A percentile compares a stretch with the other conserved stretches of the same genome.
phyloP scores from a whole-genome alignment of 305 asterid genomes.

The Withania somnifera region DNA sequence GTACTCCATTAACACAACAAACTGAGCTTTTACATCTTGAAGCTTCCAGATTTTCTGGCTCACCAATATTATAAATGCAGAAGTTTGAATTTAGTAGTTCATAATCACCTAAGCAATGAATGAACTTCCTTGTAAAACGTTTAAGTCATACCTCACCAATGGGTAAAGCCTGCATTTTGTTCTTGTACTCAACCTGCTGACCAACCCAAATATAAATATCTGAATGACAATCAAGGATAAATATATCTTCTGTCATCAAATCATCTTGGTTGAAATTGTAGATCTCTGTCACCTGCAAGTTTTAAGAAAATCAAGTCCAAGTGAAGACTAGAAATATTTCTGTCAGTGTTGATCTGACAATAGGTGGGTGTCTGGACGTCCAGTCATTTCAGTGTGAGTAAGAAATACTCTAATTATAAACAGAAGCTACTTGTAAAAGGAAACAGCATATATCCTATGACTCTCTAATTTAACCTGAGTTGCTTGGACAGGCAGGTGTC shows the following conservation, averaged over 20 bases:
- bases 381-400: neutral
- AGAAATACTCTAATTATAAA: neutral
- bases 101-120: neutral
- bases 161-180: constrained; percentile 47
- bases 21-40: neutral
- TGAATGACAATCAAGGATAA: constrained; percentile 73
- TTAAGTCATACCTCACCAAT: constrained; percentile 58
- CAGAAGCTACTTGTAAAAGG: neutral
- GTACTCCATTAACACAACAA: neutral
- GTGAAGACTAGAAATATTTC: neutral
- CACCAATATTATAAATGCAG: constrained; percentile 1
- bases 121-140: neutral
- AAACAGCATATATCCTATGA: neutral
- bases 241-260: constrained; percentile 90
- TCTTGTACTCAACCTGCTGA: constrained; percentile 56
- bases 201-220: constrained; percentile 93
- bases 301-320: neutral
- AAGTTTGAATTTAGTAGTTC: neutral
- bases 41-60: neutral
- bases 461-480: neutral
- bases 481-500: neutral
- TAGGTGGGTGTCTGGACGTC: neutral
- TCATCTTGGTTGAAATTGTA: constrained; percentile 94
- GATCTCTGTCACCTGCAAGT: constrained; percentile 69
- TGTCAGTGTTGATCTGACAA: neutral